phyloP scores from a whole-genome alignment of 2,329 filamentous ascomycete genomes.

The Clarireedia homoeocarpa region DNA sequence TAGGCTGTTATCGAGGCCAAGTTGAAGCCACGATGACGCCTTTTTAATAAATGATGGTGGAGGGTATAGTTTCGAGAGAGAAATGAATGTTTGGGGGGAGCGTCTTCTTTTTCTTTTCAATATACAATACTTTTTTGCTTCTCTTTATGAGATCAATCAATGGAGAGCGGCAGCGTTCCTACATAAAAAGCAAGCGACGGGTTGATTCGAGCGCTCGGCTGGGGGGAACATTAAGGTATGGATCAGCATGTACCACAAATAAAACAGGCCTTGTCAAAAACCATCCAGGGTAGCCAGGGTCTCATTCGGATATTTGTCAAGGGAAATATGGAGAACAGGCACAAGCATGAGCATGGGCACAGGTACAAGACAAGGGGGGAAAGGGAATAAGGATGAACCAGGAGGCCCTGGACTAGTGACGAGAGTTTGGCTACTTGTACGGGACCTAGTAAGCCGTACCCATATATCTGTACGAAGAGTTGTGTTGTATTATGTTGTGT shows the following conservation, averaged over 20 bases:
- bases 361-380: background rate
- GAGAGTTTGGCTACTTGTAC: background rate
- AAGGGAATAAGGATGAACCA: background rate
- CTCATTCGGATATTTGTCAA: slow-evolving; percentile 7
- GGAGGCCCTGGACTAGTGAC: slow-evolving; percentile 2
- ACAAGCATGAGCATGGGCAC: background rate
- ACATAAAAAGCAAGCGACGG: slow-evolving; percentile 8
- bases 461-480: no score
- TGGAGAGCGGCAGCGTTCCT: slow-evolving; percentile 7
- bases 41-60: background rate
- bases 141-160: no score
- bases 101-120: background rate
- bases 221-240: slow-evolving; percentile 5
- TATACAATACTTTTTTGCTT: no score
- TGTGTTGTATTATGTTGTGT: no score
- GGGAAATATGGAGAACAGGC: background rate
- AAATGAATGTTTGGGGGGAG: background rate
- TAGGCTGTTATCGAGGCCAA: slow-evolving; percentile 8
- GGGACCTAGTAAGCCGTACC: no score
- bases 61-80: background rate
- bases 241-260: slow-evolving; percentile 12
- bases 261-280: slow-evolving; percentile 8
- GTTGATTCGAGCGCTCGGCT: slow-evolving; percentile 8
- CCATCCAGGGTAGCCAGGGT: background rate
- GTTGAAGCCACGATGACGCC: slow-evolving; percentile 10